These are phyloP conservation scores for Galeopsis tetrahit DNA, from an alignment of 257 asterid genomes.

Conservation along the genomic window DNA sequence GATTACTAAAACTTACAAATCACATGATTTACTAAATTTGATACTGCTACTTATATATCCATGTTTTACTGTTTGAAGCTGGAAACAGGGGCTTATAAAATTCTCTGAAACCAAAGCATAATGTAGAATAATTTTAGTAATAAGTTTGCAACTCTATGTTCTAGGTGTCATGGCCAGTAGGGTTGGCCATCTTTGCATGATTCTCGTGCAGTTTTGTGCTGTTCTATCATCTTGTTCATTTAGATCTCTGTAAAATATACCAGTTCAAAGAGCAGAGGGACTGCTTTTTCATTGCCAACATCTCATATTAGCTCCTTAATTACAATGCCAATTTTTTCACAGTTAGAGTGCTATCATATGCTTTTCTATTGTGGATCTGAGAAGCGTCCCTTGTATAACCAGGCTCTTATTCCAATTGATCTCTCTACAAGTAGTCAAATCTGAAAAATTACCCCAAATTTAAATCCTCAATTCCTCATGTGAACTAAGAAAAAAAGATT, in stretches of 20 bases:
- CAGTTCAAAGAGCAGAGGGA: constrained; percentile 13
- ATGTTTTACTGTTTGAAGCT: constrained; percentile 16
- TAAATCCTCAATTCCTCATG: constrained; percentile 13
- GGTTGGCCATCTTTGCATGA: constrained; percentile 2
- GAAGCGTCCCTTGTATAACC: constrained; percentile 7
- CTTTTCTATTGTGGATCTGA: constrained; percentile 5
- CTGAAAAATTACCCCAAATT: constrained; percentile 13
- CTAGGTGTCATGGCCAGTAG: constrained; percentile 10
- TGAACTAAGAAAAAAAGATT: not conserved
- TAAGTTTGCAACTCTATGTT: constrained; percentile 7
- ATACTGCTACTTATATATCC: not conserved
- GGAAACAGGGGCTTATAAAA: not conserved
- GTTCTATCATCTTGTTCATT: not conserved
- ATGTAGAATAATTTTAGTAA: constrained; percentile 13
- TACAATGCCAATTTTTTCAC: not conserved
- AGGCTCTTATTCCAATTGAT: constrained; percentile 15
- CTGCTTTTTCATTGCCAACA: constrained; percentile 18
- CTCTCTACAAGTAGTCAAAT: not conserved
- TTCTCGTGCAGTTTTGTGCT: constrained; percentile 12
- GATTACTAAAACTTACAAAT: not conserved
- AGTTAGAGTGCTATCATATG: not conserved
- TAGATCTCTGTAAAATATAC: not conserved
- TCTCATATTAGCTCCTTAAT: constrained; percentile 19
- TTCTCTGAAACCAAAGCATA: not conserved
- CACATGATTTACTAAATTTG: not conserved